A percentile compares a stretch with the other conserved stretches of the same genome.
Evolutionary conservation across 2,329 filamentous ascomycete species (phyloP).

Genomic region (Fusarium sp.): DNA sequence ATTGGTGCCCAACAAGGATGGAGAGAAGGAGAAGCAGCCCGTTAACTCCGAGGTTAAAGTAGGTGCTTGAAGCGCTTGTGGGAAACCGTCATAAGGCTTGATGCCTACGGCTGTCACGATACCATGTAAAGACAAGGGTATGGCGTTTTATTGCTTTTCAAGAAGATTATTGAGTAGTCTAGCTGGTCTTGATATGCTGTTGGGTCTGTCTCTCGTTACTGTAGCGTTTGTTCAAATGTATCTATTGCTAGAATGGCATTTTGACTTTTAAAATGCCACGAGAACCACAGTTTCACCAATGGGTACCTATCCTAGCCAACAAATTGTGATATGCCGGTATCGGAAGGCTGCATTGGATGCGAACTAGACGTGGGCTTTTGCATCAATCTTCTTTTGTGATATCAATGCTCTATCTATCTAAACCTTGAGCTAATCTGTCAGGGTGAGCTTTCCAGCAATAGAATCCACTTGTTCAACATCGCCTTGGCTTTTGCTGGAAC

Average conservation of each 20-base stretch:
- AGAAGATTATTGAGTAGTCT: neutral
- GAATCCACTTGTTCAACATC: neutral
- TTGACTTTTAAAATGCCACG: neutral
- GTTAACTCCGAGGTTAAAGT: conserved; percentile 36
- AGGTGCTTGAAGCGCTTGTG: conserved; percentile 26
- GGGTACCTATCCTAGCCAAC: neutral
- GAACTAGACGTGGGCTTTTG: neutral
- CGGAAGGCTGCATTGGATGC: neutral
- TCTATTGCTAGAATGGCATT: neutral
- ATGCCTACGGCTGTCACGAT: conserved; percentile 15
- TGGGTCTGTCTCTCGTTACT: conserved; percentile 19
- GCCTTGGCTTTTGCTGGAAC: neutral
- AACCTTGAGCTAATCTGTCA: neutral
- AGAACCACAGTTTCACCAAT: neutral
- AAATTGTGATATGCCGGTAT: neutral
- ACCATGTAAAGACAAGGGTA: conserved; percentile 10
- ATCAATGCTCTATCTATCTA: conserved; percentile 13
- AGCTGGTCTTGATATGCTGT: neutral
- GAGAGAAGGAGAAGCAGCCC: conserved; percentile 32
- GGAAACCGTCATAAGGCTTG: neutral
- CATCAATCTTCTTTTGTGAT: conserved; percentile 12
- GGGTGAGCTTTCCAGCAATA: conserved; percentile 1
- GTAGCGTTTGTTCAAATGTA: neutral
- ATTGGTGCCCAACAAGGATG: conserved; percentile 42
- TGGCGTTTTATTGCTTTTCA: conserved; percentile 22